Conservation (phyloP, 306 rosid genomes). For the Malus sylvestris region DNA sequence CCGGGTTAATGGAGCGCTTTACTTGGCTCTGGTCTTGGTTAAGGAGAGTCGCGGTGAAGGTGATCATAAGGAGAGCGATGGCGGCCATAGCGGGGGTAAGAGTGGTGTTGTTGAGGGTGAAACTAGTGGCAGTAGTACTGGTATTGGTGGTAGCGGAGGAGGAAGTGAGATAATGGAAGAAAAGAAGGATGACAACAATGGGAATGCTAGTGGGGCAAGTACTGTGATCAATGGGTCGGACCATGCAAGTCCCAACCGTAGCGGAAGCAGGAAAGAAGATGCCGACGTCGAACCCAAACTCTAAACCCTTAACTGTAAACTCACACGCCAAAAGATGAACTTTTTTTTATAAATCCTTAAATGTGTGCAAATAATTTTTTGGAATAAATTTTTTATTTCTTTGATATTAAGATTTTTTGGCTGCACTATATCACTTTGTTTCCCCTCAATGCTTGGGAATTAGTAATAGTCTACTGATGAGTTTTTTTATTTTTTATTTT, state of each 20-base stretch:
- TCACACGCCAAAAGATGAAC: not conserved
- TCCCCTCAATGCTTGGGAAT: not conserved
- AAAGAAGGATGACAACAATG: not conserved
- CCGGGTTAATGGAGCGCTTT: not conserved
- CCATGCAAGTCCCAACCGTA: not conserved
- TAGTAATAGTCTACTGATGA: too few relatives aligned
- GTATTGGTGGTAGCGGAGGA: not conserved
- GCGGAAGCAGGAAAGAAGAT: not conserved
- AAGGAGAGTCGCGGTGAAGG: not conserved
- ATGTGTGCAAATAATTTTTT: not conserved
- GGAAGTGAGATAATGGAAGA: not conserved
- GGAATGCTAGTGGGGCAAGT: not conserved
- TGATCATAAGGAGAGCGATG: not conserved
- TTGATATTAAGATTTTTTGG: too few relatives aligned
- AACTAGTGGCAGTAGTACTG: not conserved
- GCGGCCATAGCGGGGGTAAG: not conserved
- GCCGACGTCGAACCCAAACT: not conserved
- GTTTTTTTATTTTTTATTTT: too few relatives aligned
- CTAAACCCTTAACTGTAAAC: not conserved
- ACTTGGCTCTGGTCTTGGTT: not conserved
- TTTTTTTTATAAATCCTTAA: not conserved
- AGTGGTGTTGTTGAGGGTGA: not conserved
- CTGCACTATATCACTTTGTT: not conserved
- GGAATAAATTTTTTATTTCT: not conserved
- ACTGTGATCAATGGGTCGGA: not conserved